Percentiles rank a stretch among this genome's conserved stretches.
Evolutionary conservation across 2,329 filamentous ascomycete species (phyloP).

Genomic region (Venturia oleaginea): DNA sequence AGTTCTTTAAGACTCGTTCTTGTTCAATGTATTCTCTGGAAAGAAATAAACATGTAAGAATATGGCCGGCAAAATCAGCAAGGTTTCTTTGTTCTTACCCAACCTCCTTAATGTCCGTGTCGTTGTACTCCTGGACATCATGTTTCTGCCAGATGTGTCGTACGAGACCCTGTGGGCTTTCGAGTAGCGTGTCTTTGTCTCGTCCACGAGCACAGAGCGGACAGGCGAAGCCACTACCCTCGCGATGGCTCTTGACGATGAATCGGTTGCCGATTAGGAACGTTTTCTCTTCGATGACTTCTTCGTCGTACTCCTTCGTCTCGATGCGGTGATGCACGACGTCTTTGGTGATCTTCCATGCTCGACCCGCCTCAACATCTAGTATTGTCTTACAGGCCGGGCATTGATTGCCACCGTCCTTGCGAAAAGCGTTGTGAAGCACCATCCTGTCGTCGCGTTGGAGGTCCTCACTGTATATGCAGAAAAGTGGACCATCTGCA

Average conservation of each 20-base stretch:
- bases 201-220: constrained; percentile 25
- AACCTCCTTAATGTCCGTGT: constrained; percentile 25
- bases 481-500: constrained; percentile 20
- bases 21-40: constrained; percentile 4
- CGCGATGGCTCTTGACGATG: constrained; percentile 29
- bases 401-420: constrained; percentile 24
- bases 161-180: constrained; percentile 27
- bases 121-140: constrained; percentile 24
- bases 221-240: constrained; percentile 28
- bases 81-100: constrained; percentile 10
- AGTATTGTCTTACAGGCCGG: constrained; percentile 23
- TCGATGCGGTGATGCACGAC: constrained; percentile 21
- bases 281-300: constrained; percentile 27
- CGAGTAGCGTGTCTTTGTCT: constrained; percentile 28
- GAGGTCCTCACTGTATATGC: constrained; percentile 27
- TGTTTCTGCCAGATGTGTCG: constrained; percentile 29
- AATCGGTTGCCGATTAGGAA: constrained; percentile 29
- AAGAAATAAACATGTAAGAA: background rate
- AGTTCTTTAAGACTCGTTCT: background rate
- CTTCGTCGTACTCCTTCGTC: constrained; percentile 23
- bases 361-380: constrained; percentile 25
- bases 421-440: constrained; percentile 24
- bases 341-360: constrained; percentile 29
- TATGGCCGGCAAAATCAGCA: constrained; percentile 1
- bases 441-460: constrained; percentile 24